A percentile compares a stretch with the other conserved stretches of the same genome.
Conservation (phyloP, 2,329 filamentous ascomycete genomes). For the Ophiostoma novo-ulmi region DNA sequence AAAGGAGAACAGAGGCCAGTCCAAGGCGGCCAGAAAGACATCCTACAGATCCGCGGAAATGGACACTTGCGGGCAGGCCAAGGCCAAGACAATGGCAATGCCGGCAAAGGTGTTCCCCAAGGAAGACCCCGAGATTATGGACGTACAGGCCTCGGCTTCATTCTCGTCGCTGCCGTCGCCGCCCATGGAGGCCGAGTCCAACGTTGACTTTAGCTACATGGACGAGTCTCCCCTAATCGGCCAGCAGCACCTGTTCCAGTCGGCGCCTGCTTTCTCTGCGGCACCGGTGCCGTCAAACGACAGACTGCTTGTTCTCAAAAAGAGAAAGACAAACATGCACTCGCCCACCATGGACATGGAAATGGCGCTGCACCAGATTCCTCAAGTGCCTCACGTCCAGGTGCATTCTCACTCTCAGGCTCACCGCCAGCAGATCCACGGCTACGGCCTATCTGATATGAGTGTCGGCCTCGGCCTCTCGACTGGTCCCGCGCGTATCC, state of each 20-base stretch:
- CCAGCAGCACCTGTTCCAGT: not conserved
- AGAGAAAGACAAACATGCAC: not conserved
- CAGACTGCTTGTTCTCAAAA: not conserved
- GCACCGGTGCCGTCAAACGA: not conserved
- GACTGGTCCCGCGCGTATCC: not conserved
- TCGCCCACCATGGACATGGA: not conserved
- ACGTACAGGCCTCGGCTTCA: conserved; percentile 12
- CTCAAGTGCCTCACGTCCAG: not conserved
- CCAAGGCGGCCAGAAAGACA: no score
- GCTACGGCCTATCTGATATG: not conserved
- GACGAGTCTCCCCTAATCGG: not conserved
- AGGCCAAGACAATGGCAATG: no score
- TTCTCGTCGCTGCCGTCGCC: conserved; percentile 30
- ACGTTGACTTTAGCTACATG: not conserved
- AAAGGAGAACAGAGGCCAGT: not conserved
- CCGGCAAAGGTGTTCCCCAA: not conserved
- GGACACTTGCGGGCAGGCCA: not conserved
- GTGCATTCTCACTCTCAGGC: not conserved
- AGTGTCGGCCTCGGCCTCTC: not conserved
- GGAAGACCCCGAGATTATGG: not conserved
- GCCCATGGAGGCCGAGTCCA: conserved; percentile 24
- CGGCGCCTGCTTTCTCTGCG: not conserved
- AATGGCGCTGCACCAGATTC: conserved; percentile 1
- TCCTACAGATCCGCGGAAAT: not conserved
- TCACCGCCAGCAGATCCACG: not conserved